Percentiles rank a stretch among this genome's conserved stretches.
These are phyloP conservation scores for Phytophthora sp. DNA, from an alignment of 352 stramenopile species.

Conservation along the genomic window DNA sequence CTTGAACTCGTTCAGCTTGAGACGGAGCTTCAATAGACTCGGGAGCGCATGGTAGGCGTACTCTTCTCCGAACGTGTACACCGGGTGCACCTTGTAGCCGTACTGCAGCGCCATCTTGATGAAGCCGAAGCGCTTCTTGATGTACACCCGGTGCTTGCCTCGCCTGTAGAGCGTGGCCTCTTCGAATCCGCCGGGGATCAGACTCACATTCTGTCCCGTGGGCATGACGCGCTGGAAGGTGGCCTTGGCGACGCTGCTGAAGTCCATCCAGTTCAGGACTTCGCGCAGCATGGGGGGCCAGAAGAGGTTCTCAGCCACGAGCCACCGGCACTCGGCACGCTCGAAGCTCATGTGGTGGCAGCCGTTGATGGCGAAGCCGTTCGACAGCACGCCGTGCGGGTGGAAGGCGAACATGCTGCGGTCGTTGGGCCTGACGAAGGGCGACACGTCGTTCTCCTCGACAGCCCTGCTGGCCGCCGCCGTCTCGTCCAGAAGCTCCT, in stretches of 20 bases:
- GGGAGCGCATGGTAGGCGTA: constrained; percentile 84
- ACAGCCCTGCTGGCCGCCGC: constrained; percentile 74
- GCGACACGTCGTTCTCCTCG: constrained; percentile 3
- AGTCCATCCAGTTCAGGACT: constrained; percentile 62
- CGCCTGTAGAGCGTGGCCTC: constrained; percentile 89
- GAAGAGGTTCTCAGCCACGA: constrained; percentile 70
- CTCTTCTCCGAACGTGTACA: constrained; percentile 93
- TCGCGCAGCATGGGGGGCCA: constrained; percentile 64
- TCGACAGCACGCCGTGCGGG: constrained; percentile 62
- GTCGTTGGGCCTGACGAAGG: constrained; percentile 10
- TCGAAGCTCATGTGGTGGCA: constrained; percentile 51
- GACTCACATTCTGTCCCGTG: constrained; percentile 55
- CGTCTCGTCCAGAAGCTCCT: constrained; percentile 38
- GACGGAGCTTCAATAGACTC: constrained; percentile 67
- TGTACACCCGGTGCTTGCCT: constrained; percentile 85
- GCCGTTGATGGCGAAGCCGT: constrained; percentile 56
- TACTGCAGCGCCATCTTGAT: constrained; percentile 92
- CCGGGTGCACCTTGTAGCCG: constrained; percentile 88
- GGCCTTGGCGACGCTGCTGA: constrained; percentile 44
- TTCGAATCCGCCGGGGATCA: constrained; percentile 94
- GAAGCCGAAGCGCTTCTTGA: constrained; percentile 92
- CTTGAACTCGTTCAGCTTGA: constrained; percentile 84
- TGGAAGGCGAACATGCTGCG: constrained; percentile 52
- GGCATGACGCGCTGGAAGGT: constrained; percentile 55
- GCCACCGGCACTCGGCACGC: constrained; percentile 52